Percentiles rank a stretch among this genome's conserved stretches.
Evolutionary conservation across 768 basidiomycete genomes (phyloP).

Genomic region (Kondoa subrosea): DNA sequence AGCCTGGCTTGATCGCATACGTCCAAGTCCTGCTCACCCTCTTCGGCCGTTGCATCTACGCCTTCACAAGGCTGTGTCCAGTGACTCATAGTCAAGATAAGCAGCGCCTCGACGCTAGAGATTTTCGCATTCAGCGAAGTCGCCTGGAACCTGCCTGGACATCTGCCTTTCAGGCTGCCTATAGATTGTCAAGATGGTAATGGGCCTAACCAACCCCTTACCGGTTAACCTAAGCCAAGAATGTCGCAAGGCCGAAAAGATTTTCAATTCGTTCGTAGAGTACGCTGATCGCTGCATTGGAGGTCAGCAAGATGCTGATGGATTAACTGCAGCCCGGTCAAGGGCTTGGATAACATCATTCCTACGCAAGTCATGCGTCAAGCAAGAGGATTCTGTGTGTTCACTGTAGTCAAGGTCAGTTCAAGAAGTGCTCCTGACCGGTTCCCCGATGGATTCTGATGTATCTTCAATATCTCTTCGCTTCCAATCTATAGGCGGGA

Average conservation of each 20-base stretch:
- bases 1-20: too few relatives aligned
- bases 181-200: too few relatives aligned
- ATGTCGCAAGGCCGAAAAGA: constrained; percentile 16
- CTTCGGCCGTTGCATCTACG: not conserved
- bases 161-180: too few relatives aligned
- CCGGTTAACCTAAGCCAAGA: constrained; percentile 16
- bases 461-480: not conserved
- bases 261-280: constrained; percentile 16
- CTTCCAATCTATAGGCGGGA: constrained; percentile 22
- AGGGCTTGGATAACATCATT: constrained; percentile 25
- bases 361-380: constrained; percentile 23
- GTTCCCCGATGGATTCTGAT: not conserved
- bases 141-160: too few relatives aligned
- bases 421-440: not conserved
- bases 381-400: constrained; percentile 23
- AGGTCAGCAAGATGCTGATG: not conserved
- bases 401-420: not conserved
- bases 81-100: not conserved
- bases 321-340: constrained; percentile 7
- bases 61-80: not conserved
- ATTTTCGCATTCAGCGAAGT: too few relatives aligned
- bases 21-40: too few relatives aligned
- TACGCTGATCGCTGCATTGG: not conserved
- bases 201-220: constrained; percentile 14
- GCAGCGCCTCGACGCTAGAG: too few relatives aligned